Conservation (phyloP, 371 early-diverging fungal genomes). For the Mucor irregularis region DNA sequence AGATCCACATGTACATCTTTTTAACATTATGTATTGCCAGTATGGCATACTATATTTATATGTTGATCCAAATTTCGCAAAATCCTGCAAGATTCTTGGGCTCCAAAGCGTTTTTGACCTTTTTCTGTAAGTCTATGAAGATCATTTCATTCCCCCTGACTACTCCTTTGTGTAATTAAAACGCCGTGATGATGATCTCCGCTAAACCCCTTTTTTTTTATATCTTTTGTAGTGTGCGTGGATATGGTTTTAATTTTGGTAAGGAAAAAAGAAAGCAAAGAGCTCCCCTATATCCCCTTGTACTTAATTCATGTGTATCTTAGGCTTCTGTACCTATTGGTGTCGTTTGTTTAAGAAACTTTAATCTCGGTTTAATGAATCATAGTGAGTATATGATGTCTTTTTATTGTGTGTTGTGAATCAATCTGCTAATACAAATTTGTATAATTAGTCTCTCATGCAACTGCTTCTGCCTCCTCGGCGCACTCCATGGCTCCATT, state of each 20-base stretch:
- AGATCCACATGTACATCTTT: slow-evolving; percentile 57
- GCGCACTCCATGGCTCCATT: slow-evolving; percentile 30
- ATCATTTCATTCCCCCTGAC: not conserved
- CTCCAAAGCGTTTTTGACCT: slow-evolving; percentile 68
- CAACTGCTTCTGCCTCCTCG: slow-evolving; percentile 28
- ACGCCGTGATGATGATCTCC: too few relatives aligned
- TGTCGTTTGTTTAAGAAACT: slow-evolving; percentile 29
- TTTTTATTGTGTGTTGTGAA: not conserved
- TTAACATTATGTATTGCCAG: slow-evolving; percentile 54
- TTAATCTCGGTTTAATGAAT: slow-evolving; percentile 34
- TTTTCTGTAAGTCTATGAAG: slow-evolving; percentile 50
- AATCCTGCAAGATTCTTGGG: slow-evolving; percentile 54
- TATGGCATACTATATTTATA: slow-evolving; percentile 73
- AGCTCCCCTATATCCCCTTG: not conserved
- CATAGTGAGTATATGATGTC: slow-evolving; percentile 32
- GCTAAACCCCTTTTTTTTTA: not conserved
- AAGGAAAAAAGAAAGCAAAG: slow-evolving; percentile 2
- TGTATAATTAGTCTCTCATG: slow-evolving; percentile 26
- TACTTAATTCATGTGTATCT: not conserved
- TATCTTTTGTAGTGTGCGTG: slow-evolving; percentile 24
- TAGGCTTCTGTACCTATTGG: slow-evolving; percentile 30
- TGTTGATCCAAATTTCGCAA: slow-evolving; percentile 64
- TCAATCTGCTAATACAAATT: not conserved
- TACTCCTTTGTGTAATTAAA: not conserved
- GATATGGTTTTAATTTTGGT: slow-evolving; percentile 35